These are phyloP conservation scores for Saksenaea oblongispora DNA, from an alignment of 371 early-diverging fungal species.

Conservation along the genomic window DNA sequence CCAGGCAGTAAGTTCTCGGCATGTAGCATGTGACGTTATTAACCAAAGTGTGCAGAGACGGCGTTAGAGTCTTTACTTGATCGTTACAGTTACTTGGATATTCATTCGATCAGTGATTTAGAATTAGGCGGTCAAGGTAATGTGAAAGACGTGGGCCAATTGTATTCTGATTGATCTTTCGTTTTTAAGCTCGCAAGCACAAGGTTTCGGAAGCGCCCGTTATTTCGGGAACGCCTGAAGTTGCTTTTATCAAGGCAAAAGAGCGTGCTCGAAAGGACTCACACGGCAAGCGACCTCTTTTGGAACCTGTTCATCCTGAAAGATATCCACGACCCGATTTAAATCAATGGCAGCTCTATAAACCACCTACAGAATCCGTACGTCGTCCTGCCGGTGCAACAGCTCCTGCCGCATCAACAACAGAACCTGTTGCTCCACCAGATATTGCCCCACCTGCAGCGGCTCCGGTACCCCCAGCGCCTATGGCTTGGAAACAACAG, in stretches of 20 bases:
- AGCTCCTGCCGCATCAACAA: background rate
- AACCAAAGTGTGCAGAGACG: slow-evolving; percentile 22
- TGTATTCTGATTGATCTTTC: background rate
- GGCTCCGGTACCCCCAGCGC: slow-evolving; percentile 10
- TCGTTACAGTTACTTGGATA: slow-evolving; percentile 68
- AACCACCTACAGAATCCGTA: slow-evolving; percentile 53
- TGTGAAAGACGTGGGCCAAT: background rate
- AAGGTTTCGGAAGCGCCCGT: slow-evolving; percentile 13
- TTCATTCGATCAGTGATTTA: slow-evolving; percentile 56
- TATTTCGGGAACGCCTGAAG: slow-evolving; percentile 5
- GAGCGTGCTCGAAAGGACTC: slow-evolving; percentile 26
- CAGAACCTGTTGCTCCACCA: slow-evolving; percentile 1
- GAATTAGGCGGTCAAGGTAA: slow-evolving; percentile 57
- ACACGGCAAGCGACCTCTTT: slow-evolving; percentile 41
- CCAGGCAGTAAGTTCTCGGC: slow-evolving; percentile 44
- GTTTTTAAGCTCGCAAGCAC: slow-evolving; percentile 13
- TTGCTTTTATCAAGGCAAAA: slow-evolving; percentile 11
- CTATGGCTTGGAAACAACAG: slow-evolving; percentile 12
- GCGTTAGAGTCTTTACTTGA: slow-evolving; percentile 58
- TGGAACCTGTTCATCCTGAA: slow-evolving; percentile 75
- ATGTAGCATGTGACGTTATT: background rate
- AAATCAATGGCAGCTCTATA: slow-evolving; percentile 70
- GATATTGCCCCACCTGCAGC: slow-evolving; percentile 5
- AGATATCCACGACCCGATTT: slow-evolving; percentile 80
- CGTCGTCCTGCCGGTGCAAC: slow-evolving; percentile 24